Base-by-base conservation (phyloP, 169 alveolate genomes). In the Ichthyophthirius multifiliis region DNA sequence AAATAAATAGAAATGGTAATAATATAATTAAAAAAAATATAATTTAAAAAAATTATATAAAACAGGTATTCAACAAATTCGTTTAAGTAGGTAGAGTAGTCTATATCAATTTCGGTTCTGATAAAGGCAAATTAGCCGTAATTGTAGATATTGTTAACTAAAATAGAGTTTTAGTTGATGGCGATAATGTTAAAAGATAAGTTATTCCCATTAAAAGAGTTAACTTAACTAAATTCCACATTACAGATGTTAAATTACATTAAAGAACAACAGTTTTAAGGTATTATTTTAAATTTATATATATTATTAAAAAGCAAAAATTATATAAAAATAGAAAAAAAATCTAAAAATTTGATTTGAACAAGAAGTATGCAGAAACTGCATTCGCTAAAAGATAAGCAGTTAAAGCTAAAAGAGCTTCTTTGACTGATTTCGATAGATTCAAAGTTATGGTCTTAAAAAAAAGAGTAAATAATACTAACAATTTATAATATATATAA, bases 31-130 rank as follows among this genome's bases (percentile, higher is more conserved):
- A n/a, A n/a, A n/a, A n/a, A n/a, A n/a, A n/a, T n/a, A n/a, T n/a
- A n/a, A n/a, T n/a, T n/a, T n/a, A n/a, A n/a, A n/a, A n/a, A n/a
- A n/a, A n/a, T n/a, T n/a, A n/a, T n/a, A 71, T 71, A 16, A 37
- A 45, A 48, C 67, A 83, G 94, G 93, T 65, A 16, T 82, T 85
- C 90, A 82, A 43, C 43, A 91, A 87, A 65, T 86, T 88, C 73
- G 94, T 93, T 31, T 89, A 93, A 85, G 88, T 93, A 37, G 97
- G 95, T 46, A 84, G 95, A 80, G 95, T 90, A 20, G 94, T 76
- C 27, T 62, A 77, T 43, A 78, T 90, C 41, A 93, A 90, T 85
- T 90, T 76, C 87, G 95, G 97, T 47, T 81, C 93, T 39, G 84
- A 89, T 41, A 48, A 64, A 18, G 94, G 93, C 65, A 93, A 87